Evolutionary conservation across 2,329 filamentous ascomycete species (phyloP), one percentile per base, ranked within the genome.

Genomic region (Aspergillus clavatus): DNA sequence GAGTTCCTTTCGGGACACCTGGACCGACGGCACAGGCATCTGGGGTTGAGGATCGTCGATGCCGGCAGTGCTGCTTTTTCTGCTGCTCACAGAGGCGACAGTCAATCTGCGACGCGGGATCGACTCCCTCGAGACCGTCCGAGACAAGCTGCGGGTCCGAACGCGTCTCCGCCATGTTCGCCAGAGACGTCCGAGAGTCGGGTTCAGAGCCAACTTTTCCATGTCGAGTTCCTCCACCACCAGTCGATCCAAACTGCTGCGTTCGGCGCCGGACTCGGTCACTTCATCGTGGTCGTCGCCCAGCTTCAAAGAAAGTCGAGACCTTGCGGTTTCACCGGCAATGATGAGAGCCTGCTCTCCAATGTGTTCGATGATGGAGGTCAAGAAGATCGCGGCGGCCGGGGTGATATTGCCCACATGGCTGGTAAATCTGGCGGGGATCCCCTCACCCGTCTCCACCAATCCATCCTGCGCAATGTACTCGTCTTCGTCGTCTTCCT

Each of bases 401-500:
- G 93, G 90, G 0, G 89, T 94, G 16, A 97, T 86, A 38, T 83
- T 77, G 46, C 84, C 84, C 24, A 76, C 66, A 42, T 75, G 70
- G 48, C 69, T 73, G 7, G 74, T 72, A 40, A 82, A 80, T 27
- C 79, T 68, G 27, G 78, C 72, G 47, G 83, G 81, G 31, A 78
- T 72, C 19, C 70, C 72, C 42, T 76, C 75, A 38, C 76, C 72
- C 28, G 16, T 6, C 16, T 82, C 79, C 33, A 73, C 71, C 65
- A 91, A 75, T 31, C 87, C 80, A 46, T 93, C 89, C 58, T 89
- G 82, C 53, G 89, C 83, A 63, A 94, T 86, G 60, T 88, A 88
- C 40, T 83, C 82, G 61, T 96, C 91, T 66, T 97, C 93, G 54
- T 98, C 93, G 55, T 97, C 90, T 70, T 98, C 93, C 67, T 98